A percentile compares a stretch with the other conserved stretches of the same genome.
phyloP scores from a whole-genome alignment of 2,329 filamentous ascomycete genomes.

The Chrysoporthe deuterocubensis region DNA sequence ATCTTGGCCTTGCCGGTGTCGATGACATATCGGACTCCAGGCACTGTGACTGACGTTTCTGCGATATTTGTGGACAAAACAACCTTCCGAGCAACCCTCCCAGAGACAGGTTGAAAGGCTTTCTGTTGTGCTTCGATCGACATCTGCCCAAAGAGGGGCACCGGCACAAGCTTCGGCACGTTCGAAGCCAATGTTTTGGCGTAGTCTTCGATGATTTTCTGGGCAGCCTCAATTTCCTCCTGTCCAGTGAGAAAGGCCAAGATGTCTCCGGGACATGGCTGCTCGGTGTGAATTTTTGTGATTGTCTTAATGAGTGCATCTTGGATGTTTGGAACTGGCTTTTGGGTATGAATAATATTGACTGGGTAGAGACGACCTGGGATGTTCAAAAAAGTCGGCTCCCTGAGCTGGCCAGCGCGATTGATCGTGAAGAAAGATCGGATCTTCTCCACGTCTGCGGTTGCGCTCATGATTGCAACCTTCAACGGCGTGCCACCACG shows the following conservation, averaged over 20 bases:
- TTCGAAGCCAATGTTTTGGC: constrained; percentile 72
- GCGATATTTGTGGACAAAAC: constrained; percentile 96
- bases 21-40: constrained; percentile 88
- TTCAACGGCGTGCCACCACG: constrained; percentile 78
- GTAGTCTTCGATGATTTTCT: constrained; percentile 81
- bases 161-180: constrained; percentile 72
- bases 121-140: constrained; percentile 84
- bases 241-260: constrained; percentile 91
- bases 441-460: constrained; percentile 82
- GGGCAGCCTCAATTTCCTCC: constrained; percentile 85
- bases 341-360: constrained; percentile 72
- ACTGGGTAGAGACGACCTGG: constrained; percentile 89
- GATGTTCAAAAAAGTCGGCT: constrained; percentile 59
- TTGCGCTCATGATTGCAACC: constrained; percentile 96
- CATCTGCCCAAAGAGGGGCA: constrained; percentile 88
- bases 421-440: constrained; percentile 69
- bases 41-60: constrained; percentile 96
- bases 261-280: constrained; percentile 92
- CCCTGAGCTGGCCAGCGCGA: constrained; percentile 24
- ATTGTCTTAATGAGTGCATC: constrained; percentile 81
- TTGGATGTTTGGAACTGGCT: constrained; percentile 78
- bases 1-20: constrained; percentile 94
- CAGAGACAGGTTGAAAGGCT: constrained; percentile 77
- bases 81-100: constrained; percentile 79
- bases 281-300: constrained; percentile 83